Evolutionary conservation across 73 alveolate species (phyloP).

Genomic region (Paramecium sexaurelia): DNA sequence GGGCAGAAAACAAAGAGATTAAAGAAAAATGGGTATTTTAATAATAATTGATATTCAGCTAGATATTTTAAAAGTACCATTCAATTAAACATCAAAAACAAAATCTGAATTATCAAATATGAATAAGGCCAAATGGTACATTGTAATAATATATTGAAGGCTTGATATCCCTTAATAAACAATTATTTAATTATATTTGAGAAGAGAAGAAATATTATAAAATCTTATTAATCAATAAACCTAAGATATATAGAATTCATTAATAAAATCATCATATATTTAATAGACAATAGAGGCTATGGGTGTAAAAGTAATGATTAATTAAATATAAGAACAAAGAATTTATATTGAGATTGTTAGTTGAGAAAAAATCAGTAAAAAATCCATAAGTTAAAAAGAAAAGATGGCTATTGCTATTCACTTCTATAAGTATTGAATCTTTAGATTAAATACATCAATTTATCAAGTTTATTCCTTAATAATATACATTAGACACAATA

Average conservation of each 20-base stretch:
- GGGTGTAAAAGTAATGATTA: neutral
- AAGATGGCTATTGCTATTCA: neutral
- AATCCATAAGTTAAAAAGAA: neutral
- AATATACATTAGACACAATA: neutral
- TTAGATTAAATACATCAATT: neutral
- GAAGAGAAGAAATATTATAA: constrained; percentile 19
- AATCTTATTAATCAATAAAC: neutral
- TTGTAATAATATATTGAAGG: neutral
- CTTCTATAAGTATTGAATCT: neutral
- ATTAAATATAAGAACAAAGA: constrained; percentile 7
- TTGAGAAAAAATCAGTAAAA: neutral
- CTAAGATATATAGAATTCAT: neutral
- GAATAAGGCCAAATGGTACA: constrained; percentile 11
- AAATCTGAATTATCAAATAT: neutral
- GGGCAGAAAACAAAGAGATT: constrained; percentile 30
- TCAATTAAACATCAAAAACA: neutral
- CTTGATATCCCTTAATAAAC: neutral
- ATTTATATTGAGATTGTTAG: neutral
- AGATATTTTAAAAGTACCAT: constrained; percentile 24
- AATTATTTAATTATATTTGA: neutral
- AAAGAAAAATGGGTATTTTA: constrained; percentile 52
- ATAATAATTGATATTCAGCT: neutral
- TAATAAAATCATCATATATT: neutral
- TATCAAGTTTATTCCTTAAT: neutral
- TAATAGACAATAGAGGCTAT: neutral